Base-by-base conservation (phyloP, 179 eudicot genomes). In the Actinidia polygama region DNA sequence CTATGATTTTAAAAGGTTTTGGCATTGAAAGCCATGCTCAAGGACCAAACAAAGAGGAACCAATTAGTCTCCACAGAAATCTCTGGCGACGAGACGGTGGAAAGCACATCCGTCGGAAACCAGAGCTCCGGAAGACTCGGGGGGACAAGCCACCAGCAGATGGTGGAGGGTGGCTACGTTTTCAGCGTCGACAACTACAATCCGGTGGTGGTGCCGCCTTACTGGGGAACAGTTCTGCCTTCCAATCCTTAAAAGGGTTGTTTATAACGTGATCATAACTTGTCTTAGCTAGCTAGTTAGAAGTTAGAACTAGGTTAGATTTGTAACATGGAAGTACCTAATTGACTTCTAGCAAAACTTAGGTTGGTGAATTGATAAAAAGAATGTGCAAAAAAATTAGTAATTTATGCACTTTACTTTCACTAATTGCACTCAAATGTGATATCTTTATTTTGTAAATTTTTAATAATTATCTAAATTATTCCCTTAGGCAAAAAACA, bases 181-280 rank as follows among this genome's bases (percentile, higher is more conserved):
- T 24, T 66, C 70, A 64, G 30, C n/a, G 82, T 80, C 47, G 85
- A 89, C 23, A 81, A 76, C 55, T 86, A 84, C 51, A 79, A 79
- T 59, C 53, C 81, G 30, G 49, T 84, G 18, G 76, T 83, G 47
- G 47, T 12, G 46, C 26, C 36, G 72, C 72, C 16, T 81, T 88
- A 81, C 66, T 88, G 88, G 89, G 84, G 82, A 6, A 58, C 57
- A 63, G 83, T 84, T 80, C 84, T 84, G 51, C 79, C 83, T 0
- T 62, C 81, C 67, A 81, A 86, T 64, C 85, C 88, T 80, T 83
- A 55, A 49, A 57, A 36, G 4, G 0, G 6, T 63, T 24, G n/a
- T n/a, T n/a, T n/a, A n/a, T n/a, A n/a, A n/a, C n/a, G n/a, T n/a
- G n/a, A n/a, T n/a, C n/a, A n/a, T n/a, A n/a, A n/a, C n/a, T n/a